phyloP scores from a whole-genome alignment of 768 basidiomycete genomes.

The Sporobolomyces roseus region DNA sequence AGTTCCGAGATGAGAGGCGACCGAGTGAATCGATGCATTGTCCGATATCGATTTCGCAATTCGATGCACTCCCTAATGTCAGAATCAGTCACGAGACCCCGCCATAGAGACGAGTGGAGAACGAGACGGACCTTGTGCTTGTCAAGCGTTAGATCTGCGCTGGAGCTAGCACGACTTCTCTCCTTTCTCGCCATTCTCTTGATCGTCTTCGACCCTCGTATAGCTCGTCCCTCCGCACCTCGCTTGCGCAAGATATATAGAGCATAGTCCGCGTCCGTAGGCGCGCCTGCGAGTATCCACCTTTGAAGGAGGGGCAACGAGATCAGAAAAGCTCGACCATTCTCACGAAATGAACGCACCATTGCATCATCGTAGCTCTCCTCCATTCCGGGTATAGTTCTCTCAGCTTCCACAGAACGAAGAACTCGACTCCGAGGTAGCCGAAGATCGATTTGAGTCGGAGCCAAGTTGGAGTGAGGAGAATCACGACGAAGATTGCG shows the following conservation, averaged over 20 bases:
- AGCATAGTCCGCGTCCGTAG: conserved; percentile 36
- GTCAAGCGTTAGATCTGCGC: not conserved
- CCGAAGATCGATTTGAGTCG: conserved; percentile 9
- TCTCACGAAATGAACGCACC: conserved; percentile 8
- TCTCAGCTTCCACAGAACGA: conserved; percentile 25
- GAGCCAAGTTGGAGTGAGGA: conserved; percentile 18
- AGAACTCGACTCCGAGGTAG: conserved; percentile 23
- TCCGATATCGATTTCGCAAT: not conserved
- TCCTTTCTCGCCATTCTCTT: conserved; percentile 6
- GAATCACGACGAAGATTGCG: not conserved
- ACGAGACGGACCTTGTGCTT: not conserved
- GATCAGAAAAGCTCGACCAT: too few relatives aligned
- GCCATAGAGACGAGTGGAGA: too few relatives aligned
- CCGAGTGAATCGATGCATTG: not conserved
- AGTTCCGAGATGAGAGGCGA: too few relatives aligned
- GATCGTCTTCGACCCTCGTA: conserved; percentile 26
- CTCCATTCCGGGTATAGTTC: conserved; percentile 20
- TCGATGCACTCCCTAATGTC: not conserved
- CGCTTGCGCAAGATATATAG: conserved; percentile 20
- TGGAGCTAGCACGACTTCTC: not conserved
- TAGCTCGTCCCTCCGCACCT: not conserved
- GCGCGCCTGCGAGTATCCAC: conserved; percentile 29
- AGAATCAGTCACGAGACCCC: too few relatives aligned
- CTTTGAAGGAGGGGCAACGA: not conserved
- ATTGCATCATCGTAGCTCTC: conserved; percentile 13